phyloP scores from a whole-genome alignment of 2,329 filamentous ascomycete genomes.

The Colletotrichum sp. region DNA sequence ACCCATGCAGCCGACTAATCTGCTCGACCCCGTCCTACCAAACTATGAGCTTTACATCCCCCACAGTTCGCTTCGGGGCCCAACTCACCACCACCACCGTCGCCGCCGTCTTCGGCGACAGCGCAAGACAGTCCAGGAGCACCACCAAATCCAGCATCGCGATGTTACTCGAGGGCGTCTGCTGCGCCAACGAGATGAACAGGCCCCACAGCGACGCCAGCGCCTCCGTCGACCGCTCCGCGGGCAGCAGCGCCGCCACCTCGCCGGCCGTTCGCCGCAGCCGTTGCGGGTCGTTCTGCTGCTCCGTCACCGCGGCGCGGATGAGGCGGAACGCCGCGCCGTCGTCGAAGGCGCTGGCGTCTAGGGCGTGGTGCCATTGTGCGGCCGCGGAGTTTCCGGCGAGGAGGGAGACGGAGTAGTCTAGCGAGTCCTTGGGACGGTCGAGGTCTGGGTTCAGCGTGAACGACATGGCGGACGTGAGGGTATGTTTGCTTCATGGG shows the following conservation, averaged over 20 bases:
- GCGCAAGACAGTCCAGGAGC: background rate
- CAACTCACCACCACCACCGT: background rate
- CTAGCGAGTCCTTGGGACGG: background rate
- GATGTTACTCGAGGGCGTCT: slow-evolving; percentile 14
- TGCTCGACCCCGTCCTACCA: slow-evolving; percentile 12
- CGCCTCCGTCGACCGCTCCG: background rate
- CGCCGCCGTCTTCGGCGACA: slow-evolving; percentile 14
- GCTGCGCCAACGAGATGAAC: slow-evolving; percentile 20
- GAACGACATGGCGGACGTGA: background rate
- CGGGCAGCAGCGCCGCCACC: background rate
- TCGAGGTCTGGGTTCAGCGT: background rate
- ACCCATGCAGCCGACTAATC: slow-evolving; percentile 1
- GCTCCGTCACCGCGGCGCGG: background rate
- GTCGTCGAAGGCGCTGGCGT: background rate
- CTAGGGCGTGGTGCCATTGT: background rate
- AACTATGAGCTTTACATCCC: background rate
- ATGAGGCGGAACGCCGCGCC: background rate
- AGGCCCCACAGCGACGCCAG: slow-evolving; percentile 13
- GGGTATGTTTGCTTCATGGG: too few relatives aligned
- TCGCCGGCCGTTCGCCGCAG: background rate
- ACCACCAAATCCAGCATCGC: slow-evolving; percentile 17
- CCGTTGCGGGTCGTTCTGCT: background rate
- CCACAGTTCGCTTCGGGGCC: background rate
- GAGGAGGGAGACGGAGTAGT: background rate
- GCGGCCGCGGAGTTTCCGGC: background rate